Evolutionary conservation across 164 flowering plant species (phyloP).

Genomic region (grape (Vitis vinifera)): DNA sequence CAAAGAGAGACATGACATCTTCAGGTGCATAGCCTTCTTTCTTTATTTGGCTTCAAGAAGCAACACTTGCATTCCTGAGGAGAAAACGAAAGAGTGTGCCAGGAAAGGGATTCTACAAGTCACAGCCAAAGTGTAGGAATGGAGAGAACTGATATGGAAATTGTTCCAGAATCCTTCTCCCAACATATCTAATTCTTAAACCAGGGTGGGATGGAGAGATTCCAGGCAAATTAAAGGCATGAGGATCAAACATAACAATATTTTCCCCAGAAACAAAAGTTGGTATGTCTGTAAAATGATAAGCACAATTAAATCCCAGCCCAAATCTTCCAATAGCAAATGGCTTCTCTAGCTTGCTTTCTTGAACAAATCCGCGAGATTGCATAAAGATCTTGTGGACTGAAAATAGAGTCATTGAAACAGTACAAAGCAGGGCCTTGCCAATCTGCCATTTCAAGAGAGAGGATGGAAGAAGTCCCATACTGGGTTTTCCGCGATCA

Average conservation of each 20-base stretch:
- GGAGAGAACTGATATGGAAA: conserved; percentile 98
- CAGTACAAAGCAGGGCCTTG: too few relatives aligned
- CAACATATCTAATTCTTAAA: conserved; percentile 75
- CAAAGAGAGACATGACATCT: conserved; percentile 83
- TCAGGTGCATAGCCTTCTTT: conserved; percentile 78
- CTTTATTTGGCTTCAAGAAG: conserved; percentile 85
- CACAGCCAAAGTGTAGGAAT: conserved; percentile 93
- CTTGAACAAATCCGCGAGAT: conserved; percentile 98
- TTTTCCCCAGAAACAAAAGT: conserved; percentile 96
- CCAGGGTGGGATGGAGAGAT: conserved; percentile 98
- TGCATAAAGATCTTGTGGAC: conserved; percentile 78
- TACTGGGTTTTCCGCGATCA: too few relatives aligned
- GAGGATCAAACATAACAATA: conserved; percentile 98
- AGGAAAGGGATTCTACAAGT: conserved; percentile 72
- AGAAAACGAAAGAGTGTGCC: conserved; percentile 98
- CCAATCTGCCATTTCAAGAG: too few relatives aligned
- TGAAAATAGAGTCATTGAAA: too few relatives aligned
- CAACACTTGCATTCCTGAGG: conserved; percentile 65
- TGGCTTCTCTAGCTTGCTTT: conserved; percentile 94
- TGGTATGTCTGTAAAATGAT: conserved; percentile 95
- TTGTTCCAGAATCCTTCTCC: conserved; percentile 81
- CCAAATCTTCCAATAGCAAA: conserved; percentile 98
- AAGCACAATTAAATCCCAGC: conserved; percentile 95
- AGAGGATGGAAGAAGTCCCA: too few relatives aligned
- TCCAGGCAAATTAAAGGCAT: conserved; percentile 93